phyloP scores from a whole-genome alignment of 805 yeast species.

The Saturnispora mendoncae region DNA sequence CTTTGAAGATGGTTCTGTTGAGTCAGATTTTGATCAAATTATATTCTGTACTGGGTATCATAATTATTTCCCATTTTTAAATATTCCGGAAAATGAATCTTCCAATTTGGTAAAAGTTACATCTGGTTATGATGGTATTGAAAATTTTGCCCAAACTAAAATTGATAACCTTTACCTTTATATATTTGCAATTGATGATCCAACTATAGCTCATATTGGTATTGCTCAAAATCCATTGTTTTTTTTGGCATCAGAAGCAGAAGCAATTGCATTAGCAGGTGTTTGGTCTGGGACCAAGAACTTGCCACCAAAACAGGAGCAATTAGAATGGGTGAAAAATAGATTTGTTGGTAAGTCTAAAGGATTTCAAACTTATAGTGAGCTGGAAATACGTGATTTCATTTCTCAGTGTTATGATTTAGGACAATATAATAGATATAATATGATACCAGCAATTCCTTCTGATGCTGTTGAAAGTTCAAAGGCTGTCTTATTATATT shows the following conservation, averaged over 20 bases:
- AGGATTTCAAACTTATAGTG: conserved; percentile 15
- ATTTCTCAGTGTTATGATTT: conserved; percentile 9
- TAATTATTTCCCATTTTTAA: conserved; percentile 34
- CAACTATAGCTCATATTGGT: conserved; percentile 35
- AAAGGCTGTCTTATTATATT: conserved; percentile 7
- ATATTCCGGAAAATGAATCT: conserved; percentile 20
- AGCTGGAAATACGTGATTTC: conserved; percentile 12
- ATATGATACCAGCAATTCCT: conserved; percentile 6
- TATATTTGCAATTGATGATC: conserved; percentile 33
- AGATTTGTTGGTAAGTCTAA: conserved; percentile 12
- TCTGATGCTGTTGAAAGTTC: conserved; percentile 7
- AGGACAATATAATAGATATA: conserved; percentile 12
- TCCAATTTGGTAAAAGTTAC: conserved; percentile 19
- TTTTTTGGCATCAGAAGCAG: conserved; percentile 41
- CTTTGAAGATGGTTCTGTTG: conserved; percentile 28
- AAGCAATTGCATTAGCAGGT: conserved; percentile 46
- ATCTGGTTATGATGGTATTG: conserved; percentile 27
- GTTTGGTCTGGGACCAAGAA: conserved; percentile 39
- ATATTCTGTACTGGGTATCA: conserved; percentile 45
- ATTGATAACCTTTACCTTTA: conserved; percentile 23
- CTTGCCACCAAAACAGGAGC: conserved; percentile 30
- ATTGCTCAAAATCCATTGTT: conserved; percentile 35
- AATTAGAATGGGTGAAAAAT: conserved; percentile 14
- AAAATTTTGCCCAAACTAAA: conserved; percentile 13
- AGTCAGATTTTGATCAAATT: conserved; percentile 30